These are phyloP conservation scores for Arxiozyma slooffiae DNA, from an alignment of 1,139 yeast species.

Conservation along the genomic window DNA sequence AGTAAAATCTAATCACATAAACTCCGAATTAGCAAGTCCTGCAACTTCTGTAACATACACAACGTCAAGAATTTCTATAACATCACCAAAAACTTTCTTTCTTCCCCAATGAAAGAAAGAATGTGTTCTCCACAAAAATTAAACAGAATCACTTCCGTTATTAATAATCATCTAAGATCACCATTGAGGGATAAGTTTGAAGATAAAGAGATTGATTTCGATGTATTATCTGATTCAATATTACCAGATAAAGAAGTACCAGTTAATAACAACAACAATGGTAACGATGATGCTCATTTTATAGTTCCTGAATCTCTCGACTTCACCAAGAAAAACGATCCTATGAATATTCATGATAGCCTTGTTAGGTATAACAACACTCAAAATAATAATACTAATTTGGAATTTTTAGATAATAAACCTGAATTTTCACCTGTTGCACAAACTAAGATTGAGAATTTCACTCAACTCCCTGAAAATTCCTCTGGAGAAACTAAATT, in stretches of 20 bases:
- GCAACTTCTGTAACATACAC: constrained; percentile 30
- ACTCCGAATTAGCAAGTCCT: constrained; percentile 20
- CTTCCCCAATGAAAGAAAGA: constrained; percentile 12
- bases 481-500: constrained; percentile 17
- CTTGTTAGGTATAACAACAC: constrained; percentile 1
- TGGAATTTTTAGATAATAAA: not conserved
- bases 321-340: not conserved
- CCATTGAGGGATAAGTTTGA: constrained; percentile 14
- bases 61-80: constrained; percentile 29
- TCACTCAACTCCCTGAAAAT: constrained; percentile 21
- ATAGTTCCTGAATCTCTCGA: not conserved
- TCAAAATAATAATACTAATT: not conserved
- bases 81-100: constrained; percentile 16
- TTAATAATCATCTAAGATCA: constrained; percentile 26
- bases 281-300: not conserved
- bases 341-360: not conserved
- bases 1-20: not conserved
- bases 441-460: constrained; percentile 18
- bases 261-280: constrained; percentile 2
- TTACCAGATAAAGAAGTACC: not conserved
- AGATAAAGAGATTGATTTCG: constrained; percentile 5
- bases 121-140: constrained; percentile 22
- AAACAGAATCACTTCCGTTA: constrained; percentile 25
- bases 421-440: constrained; percentile 23
- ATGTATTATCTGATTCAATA: not conserved